Conservation (phyloP, 177 flowering plant genomes). For the Vitis hybrid region DNA sequence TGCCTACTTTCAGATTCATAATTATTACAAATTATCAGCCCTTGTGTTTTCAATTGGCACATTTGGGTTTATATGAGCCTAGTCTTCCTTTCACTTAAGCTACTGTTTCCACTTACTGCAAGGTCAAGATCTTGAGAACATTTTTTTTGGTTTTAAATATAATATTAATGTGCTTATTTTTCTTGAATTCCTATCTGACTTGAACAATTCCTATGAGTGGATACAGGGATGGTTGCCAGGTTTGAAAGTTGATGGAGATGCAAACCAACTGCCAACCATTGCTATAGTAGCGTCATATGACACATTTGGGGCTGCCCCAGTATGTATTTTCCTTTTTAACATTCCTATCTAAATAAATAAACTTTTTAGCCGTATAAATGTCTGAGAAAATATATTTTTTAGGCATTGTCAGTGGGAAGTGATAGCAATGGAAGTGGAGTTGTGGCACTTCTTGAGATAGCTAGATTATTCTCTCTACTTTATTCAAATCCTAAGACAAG, state of each 20-base stretch:
- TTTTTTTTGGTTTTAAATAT: background rate
- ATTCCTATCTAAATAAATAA: no score
- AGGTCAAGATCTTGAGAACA: background rate
- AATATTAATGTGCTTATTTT: background rate
- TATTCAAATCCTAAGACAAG: slow-evolving; percentile 94
- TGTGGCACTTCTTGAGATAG: slow-evolving; percentile 91
- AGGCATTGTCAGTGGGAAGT: slow-evolving; percentile 95
- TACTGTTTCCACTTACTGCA: no score
- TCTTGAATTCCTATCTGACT: background rate
- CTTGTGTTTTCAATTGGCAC: no score
- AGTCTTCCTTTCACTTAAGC: no score
- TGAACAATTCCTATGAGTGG: slow-evolving; percentile 4
- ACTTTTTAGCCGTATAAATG: no score
- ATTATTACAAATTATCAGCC: no score
- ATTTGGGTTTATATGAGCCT: background rate
- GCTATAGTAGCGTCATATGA: slow-evolving; percentile 98
- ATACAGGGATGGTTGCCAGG: slow-evolving; percentile 97
- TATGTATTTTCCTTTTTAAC: slow-evolving; percentile 27
- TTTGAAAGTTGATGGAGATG: slow-evolving; percentile 78
- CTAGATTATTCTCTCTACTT: slow-evolving; percentile 83
- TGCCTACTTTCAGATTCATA: no score
- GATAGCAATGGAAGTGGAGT: slow-evolving; percentile 99
- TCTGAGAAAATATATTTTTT: background rate
- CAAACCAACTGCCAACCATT: slow-evolving; percentile 94
- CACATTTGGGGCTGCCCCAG: slow-evolving; percentile 99